phyloP scores from a whole-genome alignment of 441 rosid species.

The Manihot esculenta region DNA sequence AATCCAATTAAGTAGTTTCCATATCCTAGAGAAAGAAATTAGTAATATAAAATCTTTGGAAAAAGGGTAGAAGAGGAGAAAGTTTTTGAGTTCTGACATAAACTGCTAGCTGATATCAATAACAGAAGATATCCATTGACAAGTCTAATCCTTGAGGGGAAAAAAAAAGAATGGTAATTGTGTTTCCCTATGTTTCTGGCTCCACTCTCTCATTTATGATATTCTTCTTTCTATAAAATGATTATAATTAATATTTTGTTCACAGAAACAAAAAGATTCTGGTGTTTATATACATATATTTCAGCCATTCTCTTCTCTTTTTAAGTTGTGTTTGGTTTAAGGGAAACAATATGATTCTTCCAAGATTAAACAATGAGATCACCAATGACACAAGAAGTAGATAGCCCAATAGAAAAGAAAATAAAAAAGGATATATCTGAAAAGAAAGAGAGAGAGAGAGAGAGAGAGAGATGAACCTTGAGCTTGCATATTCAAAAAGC shows the following conservation, averaged over 20 bases:
- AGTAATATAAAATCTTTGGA: neutral
- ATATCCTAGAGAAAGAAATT: neutral
- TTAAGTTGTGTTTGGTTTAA: conserved; percentile 10
- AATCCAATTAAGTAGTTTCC: neutral
- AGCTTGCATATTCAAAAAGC: conserved; percentile 43
- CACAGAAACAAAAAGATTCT: conserved; percentile 7
- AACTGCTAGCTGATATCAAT: too few species aligned
- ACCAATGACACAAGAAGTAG: neutral
- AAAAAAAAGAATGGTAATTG: neutral
- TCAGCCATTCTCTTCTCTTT: neutral
- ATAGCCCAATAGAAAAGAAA: neutral
- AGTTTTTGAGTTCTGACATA: too few species aligned
- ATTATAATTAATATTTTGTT: neutral
- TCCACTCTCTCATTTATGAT: too few species aligned
- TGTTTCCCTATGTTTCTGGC: too few species aligned
- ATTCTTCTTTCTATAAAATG: too few species aligned
- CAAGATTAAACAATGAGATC: conserved; percentile 3
- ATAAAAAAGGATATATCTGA: neutral
- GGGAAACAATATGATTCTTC: neutral
- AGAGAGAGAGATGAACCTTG: conserved; percentile 30
- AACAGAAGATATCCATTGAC: too few species aligned
- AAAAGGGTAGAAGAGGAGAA: too few species aligned
- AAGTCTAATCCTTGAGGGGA: too few species aligned
- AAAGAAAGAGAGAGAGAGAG: neutral
- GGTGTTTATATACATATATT: neutral